Conservation (phyloP, 345 rosid species). For the Gossypioides kirkii region DNA sequence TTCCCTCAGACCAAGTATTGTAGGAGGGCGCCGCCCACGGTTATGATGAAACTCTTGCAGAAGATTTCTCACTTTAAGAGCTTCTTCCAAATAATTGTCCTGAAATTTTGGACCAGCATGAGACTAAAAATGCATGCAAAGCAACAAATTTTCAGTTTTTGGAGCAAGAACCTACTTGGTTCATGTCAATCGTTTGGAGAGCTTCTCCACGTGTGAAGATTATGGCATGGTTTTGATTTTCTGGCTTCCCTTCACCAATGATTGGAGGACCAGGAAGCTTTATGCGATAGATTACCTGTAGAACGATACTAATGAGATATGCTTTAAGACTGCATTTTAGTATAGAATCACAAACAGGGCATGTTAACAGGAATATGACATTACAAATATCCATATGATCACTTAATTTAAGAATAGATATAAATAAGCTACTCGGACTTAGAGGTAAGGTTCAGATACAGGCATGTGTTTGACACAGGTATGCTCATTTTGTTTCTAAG, state of each 20-base stretch:
- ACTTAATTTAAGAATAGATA: not conserved
- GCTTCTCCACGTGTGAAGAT: slow-evolving; percentile 96
- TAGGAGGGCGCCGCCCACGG: slow-evolving; percentile 71
- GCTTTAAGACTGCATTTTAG: not conserved
- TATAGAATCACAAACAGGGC: not conserved
- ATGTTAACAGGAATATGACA: not conserved
- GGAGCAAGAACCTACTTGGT: slow-evolving; percentile 54
- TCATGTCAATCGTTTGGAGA: slow-evolving; percentile 95
- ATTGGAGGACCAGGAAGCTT: slow-evolving; percentile 93
- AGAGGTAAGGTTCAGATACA: not conserved
- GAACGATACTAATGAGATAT: not conserved
- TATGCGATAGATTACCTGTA: slow-evolving; percentile 78
- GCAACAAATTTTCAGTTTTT: slow-evolving; percentile 8
- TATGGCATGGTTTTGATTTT: slow-evolving; percentile 92
- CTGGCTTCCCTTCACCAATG: slow-evolving; percentile 98
- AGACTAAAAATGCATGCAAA: slow-evolving; percentile 17
- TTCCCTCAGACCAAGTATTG: slow-evolving; percentile 89
- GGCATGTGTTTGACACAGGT: not conserved
- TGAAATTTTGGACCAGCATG: slow-evolving; percentile 28
- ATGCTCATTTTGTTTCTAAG: not conserved
- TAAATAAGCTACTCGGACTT: not conserved
- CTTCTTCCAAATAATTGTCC: slow-evolving; percentile 95
- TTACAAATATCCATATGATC: not conserved
- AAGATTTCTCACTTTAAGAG: slow-evolving; percentile 95
- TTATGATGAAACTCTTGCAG: slow-evolving; percentile 77